Conservation (phyloP, 176 grass and related monocot species). For the Tillandsia fasciculata region DNA sequence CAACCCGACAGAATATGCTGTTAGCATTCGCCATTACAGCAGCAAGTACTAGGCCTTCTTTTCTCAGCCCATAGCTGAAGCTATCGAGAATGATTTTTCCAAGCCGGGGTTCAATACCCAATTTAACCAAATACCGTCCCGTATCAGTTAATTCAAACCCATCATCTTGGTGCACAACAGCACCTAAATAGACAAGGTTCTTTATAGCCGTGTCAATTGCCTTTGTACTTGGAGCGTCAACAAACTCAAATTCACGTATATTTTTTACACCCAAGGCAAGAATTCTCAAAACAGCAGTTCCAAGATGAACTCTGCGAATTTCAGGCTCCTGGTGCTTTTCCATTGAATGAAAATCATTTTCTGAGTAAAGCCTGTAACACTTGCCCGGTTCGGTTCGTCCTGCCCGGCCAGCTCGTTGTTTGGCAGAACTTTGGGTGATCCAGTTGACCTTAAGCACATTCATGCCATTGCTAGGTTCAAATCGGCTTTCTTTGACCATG, state of each 20-base stretch:
- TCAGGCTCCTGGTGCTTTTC: conserved; percentile 89
- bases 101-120: conserved; percentile 75
- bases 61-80: conserved; percentile 48
- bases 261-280: conserved; percentile 65
- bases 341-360: conserved; percentile 74
- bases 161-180: conserved; percentile 35
- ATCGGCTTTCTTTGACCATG: conserved; percentile 76
- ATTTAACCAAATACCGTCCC: conserved; percentile 58
- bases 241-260: conserved; percentile 67
- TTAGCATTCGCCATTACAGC: conserved; percentile 93
- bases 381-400: conserved; percentile 68
- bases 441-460: conserved; percentile 75
- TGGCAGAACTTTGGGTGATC: conserved; percentile 86
- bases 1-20: conserved; percentile 96
- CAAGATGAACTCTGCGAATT: conserved; percentile 91
- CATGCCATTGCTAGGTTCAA: conserved; percentile 56
- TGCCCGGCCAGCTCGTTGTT: conserved; percentile 74
- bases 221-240: conserved; percentile 76
- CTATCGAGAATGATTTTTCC: conserved; percentile 96
- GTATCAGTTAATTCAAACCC: conserved; percentile 58
- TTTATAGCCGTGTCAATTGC: conserved; percentile 56
- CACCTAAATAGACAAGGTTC: conserved; percentile 79
- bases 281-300: conserved; percentile 71
- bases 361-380: conserved; percentile 90
- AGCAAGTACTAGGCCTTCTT: conserved; percentile 81